Conservation (phyloP, 116 monocot species). For the Posidonia oceanica region DNA sequence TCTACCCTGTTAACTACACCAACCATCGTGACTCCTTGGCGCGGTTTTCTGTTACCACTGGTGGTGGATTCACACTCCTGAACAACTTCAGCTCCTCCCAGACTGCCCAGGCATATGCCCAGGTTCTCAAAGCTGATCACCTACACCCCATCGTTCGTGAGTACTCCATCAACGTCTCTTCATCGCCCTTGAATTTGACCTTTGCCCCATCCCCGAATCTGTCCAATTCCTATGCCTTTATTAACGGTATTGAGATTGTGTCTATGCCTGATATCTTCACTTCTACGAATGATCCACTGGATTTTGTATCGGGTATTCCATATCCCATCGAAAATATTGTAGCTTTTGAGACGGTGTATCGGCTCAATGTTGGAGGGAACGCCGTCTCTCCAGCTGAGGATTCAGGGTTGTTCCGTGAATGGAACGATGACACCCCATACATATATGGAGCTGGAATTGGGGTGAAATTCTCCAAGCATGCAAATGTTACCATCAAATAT, state of each 20-base stretch:
- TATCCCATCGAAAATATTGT: not conserved
- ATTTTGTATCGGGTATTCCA: no score
- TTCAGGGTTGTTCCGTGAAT: no score
- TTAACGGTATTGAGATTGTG: slow-evolving; percentile 16
- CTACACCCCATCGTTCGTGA: slow-evolving; percentile 4
- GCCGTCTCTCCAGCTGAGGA: no score
- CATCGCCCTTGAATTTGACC: slow-evolving; percentile 9
- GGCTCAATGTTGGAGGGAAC: slow-evolving; percentile 6
- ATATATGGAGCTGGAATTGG: no score
- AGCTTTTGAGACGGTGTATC: slow-evolving; percentile 1
- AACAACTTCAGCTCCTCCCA: slow-evolving; percentile 24
- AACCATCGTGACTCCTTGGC: slow-evolving; percentile 5
- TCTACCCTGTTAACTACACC: slow-evolving; percentile 9
- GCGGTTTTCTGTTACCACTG: slow-evolving; percentile 17
- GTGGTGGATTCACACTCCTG: slow-evolving; percentile 18
- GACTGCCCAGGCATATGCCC: slow-evolving; percentile 7
- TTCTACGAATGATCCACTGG: not conserved
- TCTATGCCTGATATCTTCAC: slow-evolving; percentile 12
- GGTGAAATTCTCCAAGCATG: no score
- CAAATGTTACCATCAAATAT: no score
- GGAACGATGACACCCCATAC: no score
- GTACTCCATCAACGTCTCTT: slow-evolving; percentile 15
- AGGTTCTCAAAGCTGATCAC: not conserved
- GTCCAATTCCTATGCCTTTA: slow-evolving; percentile 6
- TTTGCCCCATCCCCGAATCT: slow-evolving; percentile 5